phyloP scores from a whole-genome alignment of 1,284 basidiomycete species.

The Cutaneotrichosporon sp. region DNA sequence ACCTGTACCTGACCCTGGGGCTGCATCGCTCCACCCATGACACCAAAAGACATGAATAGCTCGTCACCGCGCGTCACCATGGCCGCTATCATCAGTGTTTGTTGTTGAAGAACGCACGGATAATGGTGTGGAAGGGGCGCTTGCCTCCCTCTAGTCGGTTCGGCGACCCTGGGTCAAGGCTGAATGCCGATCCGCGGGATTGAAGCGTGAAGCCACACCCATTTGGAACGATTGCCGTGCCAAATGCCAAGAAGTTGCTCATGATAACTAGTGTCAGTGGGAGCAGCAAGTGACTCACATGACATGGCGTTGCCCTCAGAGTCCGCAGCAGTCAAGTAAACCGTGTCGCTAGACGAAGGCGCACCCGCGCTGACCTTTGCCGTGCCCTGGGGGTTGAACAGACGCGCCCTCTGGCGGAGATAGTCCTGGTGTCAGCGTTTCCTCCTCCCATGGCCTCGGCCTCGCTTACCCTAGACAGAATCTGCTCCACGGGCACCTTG shows the following conservation, averaged over 20 bases:
- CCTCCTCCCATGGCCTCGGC: not conserved
- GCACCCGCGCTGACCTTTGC: constrained; percentile 62
- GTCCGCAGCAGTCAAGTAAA: constrained; percentile 88
- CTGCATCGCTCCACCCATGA: constrained; percentile 66
- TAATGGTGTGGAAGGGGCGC: constrained; percentile 93
- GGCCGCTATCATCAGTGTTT: constrained; percentile 56
- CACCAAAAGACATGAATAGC: constrained; percentile 82
- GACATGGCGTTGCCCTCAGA: constrained; percentile 76
- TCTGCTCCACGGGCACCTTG: constrained; percentile 70
- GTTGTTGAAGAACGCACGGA: constrained; percentile 44
- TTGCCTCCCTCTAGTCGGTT: constrained; percentile 79
- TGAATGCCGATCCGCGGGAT: constrained; percentile 85
- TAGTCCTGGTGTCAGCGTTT: constrained; percentile 59
- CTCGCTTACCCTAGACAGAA: constrained; percentile 62
- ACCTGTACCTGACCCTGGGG: constrained; percentile 51
- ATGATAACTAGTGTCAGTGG: constrained; percentile 59
- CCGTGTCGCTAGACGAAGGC: constrained; percentile 75
- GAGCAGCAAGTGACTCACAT: not conserved
- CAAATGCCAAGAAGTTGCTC: constrained; percentile 75
- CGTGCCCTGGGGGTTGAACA: constrained; percentile 73
- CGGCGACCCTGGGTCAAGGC: constrained; percentile 73
- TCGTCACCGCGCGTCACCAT: constrained; percentile 77
- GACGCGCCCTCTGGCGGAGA: constrained; percentile 70
- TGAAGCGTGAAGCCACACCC: constrained; percentile 95
- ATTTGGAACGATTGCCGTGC: constrained; percentile 72